Conservation (phyloP, 1,284 basidiomycete species). For the Papiliotrema flavescens region DNA sequence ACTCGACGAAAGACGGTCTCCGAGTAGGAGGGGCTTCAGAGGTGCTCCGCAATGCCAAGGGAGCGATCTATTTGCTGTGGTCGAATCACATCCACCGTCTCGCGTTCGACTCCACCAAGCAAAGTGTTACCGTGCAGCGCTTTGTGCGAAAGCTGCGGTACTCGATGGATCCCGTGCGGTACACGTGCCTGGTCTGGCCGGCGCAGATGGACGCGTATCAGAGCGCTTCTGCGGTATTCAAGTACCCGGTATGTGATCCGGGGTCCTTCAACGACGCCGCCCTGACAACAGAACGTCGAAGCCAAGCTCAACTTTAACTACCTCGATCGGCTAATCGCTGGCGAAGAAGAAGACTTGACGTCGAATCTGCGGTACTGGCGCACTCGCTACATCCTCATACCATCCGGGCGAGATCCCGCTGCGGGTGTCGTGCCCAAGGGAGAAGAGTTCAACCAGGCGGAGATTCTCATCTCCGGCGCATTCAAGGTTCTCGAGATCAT, state of each 20-base stretch:
- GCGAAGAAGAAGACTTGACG: conserved; percentile 69
- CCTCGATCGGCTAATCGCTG: conserved; percentile 63
- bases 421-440: conserved; percentile 55
- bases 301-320: conserved; percentile 48
- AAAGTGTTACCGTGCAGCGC: conserved; percentile 80
- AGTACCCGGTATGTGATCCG: conserved; percentile 57
- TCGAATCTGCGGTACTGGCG: conserved; percentile 87
- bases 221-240: conserved; percentile 70
- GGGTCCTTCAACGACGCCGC: conserved; percentile 46
- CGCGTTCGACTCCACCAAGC: conserved; percentile 70
- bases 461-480: conserved; percentile 81
- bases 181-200: conserved; percentile 90
- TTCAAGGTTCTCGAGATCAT: conserved; percentile 88
- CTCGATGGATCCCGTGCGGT: conserved; percentile 62
- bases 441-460: conserved; percentile 76
- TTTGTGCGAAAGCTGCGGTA: conserved; percentile 74
- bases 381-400: conserved; percentile 91
- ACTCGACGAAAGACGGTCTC: conserved; percentile 52
- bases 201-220: conserved; percentile 83
- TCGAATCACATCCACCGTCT: conserved; percentile 93
- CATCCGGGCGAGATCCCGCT: conserved; percentile 65
- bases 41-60: conserved; percentile 60
- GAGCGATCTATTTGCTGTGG: conserved; percentile 87
- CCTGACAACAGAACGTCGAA: conserved; percentile 55
- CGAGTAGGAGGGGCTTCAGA: conserved; percentile 68